These are phyloP conservation scores for Paramecium sonneborni DNA, from an alignment of 73 alveolate genomes.

Conservation along the genomic window DNA sequence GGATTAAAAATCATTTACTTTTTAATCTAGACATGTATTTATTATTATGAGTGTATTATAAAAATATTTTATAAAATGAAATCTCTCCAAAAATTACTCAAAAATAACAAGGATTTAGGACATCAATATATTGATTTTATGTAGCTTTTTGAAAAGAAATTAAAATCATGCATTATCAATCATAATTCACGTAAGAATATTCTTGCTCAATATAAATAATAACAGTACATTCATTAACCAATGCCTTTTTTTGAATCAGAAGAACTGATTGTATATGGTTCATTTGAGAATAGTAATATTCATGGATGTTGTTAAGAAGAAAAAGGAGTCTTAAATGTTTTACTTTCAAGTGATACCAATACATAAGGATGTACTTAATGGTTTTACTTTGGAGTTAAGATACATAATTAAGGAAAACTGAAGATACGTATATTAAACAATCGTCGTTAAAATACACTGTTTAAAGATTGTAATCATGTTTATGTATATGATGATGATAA, in stretches of 20 bases:
- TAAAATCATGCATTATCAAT: neutral
- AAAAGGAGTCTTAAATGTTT: neutral
- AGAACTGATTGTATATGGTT: neutral
- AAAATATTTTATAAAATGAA: neutral
- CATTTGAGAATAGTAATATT: slow-evolving; percentile 30
- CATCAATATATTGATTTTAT: slow-evolving; percentile 44
- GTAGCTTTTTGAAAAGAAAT: slow-evolving; percentile 38
- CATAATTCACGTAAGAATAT: neutral
- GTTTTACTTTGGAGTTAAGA: slow-evolving; percentile 67
- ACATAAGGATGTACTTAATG: slow-evolving; percentile 65
- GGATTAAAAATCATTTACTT: slow-evolving; percentile 6
- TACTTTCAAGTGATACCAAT: slow-evolving; percentile 59
- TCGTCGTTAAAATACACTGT: slow-evolving; percentile 41
- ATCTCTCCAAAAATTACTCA: slow-evolving; percentile 30
- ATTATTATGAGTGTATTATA: slow-evolving; percentile 23
- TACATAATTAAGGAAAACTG: neutral
- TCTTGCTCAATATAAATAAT: neutral
- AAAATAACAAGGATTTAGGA: slow-evolving; percentile 38
- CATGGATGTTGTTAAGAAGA: slow-evolving; percentile 45
- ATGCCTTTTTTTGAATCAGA: slow-evolving; percentile 12
- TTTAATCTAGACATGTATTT: slow-evolving; percentile 13
- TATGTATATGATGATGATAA: slow-evolving; percentile 31
- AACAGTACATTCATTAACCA: neutral
- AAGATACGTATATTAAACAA: slow-evolving; percentile 47
- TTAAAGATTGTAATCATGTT: slow-evolving; percentile 20